phyloP scores from a whole-genome alignment of 2,329 filamentous ascomycete genomes.

The Hypoxylon sp. region DNA sequence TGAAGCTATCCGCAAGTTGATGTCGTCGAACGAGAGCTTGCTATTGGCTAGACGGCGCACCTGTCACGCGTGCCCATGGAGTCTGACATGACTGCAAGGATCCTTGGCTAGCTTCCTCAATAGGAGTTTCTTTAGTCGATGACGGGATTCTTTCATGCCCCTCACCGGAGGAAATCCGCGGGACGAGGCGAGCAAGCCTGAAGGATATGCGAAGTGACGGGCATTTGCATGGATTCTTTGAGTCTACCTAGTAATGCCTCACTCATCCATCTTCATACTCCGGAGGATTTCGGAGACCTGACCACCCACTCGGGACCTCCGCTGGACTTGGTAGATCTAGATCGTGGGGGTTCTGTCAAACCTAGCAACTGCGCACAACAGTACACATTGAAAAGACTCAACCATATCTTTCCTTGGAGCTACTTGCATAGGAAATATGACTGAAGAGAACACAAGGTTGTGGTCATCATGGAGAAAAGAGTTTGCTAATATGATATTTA shows the following conservation, averaged over 20 bases:
- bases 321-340: conserved; percentile 28
- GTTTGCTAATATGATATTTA: conserved; percentile 8
- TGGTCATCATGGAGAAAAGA: conserved; percentile 5
- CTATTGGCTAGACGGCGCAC: conserved; percentile 21
- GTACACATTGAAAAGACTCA: conserved; percentile 1
- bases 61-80: conserved; percentile 22
- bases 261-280: conserved; percentile 16
- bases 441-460: conserved; percentile 1
- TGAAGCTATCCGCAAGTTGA: conserved; percentile 29
- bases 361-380: not conserved
- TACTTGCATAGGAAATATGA: not conserved
- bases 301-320: conserved; percentile 27
- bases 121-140: conserved; percentile 9
- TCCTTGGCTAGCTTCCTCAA: conserved; percentile 31
- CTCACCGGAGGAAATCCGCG: conserved; percentile 8
- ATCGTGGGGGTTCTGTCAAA: conserved; percentile 27
- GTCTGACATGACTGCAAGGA: conserved; percentile 27
- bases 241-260: not conserved
- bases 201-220: conserved; percentile 2
- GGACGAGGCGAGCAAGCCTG: conserved; percentile 5
- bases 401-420: not conserved
- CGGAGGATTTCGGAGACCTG: conserved; percentile 32
- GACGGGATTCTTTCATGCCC: conserved; percentile 8
- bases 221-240: conserved; percentile 1
- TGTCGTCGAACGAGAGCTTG: conserved; percentile 11